Conservation (phyloP, 768 basidiomycete genomes). For the Rhodotorula babjevae region DNA sequence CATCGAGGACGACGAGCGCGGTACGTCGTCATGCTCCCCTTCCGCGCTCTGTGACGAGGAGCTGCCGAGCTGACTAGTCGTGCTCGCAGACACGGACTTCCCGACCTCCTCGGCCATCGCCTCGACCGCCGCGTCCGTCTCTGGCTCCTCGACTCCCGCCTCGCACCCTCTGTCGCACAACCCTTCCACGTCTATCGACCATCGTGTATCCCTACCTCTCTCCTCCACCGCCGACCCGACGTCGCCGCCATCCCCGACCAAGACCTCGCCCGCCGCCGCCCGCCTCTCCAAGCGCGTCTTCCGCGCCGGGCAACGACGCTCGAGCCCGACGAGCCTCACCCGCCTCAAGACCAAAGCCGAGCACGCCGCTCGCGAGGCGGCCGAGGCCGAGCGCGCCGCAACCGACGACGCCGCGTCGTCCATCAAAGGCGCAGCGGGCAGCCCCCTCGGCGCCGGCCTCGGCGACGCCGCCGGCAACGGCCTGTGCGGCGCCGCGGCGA, state of each 20-base stretch:
- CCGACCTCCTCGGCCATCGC: neutral
- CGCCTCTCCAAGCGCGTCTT: slow-evolving; percentile 38
- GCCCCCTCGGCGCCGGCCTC: neutral
- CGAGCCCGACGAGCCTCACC: slow-evolving; percentile 37
- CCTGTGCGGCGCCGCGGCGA: neutral
- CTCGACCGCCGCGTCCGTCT: neutral
- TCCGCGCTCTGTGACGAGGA: too few species aligned
- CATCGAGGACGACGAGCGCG: slow-evolving; percentile 20
- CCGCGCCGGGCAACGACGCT: slow-evolving; percentile 42
- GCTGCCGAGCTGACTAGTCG: neutral
- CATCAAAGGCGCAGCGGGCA: neutral
- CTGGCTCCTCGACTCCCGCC: slow-evolving; percentile 9
- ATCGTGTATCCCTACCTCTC: neutral
- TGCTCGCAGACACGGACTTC: neutral
- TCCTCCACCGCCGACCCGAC: slow-evolving; percentile 1
- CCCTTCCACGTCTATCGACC: neutral
- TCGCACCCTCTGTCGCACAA: neutral
- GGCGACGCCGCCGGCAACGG: neutral
- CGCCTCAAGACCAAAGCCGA: slow-evolving; percentile 30
- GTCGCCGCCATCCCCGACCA: slow-evolving; percentile 19
- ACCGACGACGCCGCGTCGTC: neutral
- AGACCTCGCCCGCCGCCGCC: slow-evolving; percentile 2
- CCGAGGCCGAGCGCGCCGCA: slow-evolving; percentile 13
- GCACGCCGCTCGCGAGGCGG: slow-evolving; percentile 20
- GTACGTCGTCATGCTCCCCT: neutral